These are phyloP conservation scores for Pascua guehoae DNA, from an alignment of 1,284 basidiomycete species.

Conservation along the genomic window DNA sequence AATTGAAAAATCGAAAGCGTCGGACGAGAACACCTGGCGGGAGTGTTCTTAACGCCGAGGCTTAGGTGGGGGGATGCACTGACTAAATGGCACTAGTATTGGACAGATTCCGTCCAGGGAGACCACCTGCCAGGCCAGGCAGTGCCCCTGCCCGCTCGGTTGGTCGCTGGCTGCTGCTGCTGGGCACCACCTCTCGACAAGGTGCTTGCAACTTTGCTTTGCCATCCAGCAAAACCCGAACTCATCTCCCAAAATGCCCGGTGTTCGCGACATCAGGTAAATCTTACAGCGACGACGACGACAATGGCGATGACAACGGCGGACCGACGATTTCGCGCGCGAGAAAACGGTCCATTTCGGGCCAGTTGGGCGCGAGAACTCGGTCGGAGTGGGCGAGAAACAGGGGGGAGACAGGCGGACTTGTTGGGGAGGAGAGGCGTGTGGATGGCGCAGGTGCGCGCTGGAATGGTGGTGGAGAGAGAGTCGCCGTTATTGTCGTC, in stretches of 20 bases:
- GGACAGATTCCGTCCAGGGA: neutral
- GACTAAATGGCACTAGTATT: constrained; percentile 1
- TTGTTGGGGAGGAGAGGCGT: neutral
- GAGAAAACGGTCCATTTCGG: neutral
- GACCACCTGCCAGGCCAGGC: no score
- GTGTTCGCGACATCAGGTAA: constrained; percentile 86
- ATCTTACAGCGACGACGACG: constrained; percentile 28
- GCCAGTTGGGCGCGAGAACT: neutral
- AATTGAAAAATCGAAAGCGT: neutral
- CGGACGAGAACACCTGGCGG: no score
- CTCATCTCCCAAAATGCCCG: constrained; percentile 65
- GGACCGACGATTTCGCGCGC: neutral
- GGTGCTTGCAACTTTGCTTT: neutral
- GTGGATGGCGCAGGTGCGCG: neutral
- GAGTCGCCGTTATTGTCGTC: no score
- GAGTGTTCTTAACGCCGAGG: no score
- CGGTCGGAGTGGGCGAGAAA: neutral
- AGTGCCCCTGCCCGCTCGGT: no score
- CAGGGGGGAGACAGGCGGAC: neutral
- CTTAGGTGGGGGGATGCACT: no score
- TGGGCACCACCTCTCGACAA: no score
- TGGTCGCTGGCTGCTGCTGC: no score
- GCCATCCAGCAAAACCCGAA: constrained; percentile 20
- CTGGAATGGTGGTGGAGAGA: no score
- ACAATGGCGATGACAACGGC: neutral